A percentile compares a stretch with the other conserved stretches of the same genome.
These are phyloP conservation scores for Excoecaria cochinchinensis DNA, from an alignment of 345 rosid genomes.

Conservation along the genomic window DNA sequence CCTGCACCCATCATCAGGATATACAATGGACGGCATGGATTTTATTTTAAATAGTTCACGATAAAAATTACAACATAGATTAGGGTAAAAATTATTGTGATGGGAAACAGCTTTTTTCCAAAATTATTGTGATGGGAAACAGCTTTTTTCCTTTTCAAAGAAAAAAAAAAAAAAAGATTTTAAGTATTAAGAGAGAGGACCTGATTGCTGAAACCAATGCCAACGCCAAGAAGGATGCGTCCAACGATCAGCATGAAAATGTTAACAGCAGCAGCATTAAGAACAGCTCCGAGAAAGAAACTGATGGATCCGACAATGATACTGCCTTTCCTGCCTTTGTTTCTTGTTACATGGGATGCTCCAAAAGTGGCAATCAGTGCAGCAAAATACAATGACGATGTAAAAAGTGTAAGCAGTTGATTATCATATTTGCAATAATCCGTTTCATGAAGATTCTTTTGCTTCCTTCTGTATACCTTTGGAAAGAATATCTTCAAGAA, in stretches of 20 bases:
- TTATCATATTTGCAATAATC: conserved; percentile 51
- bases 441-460: conserved; percentile 26
- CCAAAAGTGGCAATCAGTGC: conserved; percentile 46
- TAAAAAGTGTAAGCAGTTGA: conserved; percentile 39
- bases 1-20: conserved; percentile 33
- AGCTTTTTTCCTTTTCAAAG: too few relatives aligned
- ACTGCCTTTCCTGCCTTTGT: conserved; percentile 40
- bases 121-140: too few relatives aligned
- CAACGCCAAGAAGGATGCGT: conserved; percentile 45
- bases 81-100: too few relatives aligned
- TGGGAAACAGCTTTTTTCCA: too few relatives aligned
- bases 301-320: conserved; percentile 42
- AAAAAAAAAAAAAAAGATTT: not conserved
- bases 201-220: conserved; percentile 57
- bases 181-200: not conserved
- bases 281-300: conserved; percentile 44
- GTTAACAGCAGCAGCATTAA: conserved; percentile 41
- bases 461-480: conserved; percentile 24
- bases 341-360: conserved; percentile 44
- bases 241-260: conserved; percentile 52
- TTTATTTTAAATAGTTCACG: too few relatives aligned
- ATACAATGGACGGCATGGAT: too few relatives aligned
- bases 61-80: too few relatives aligned
- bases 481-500: conserved; percentile 35
- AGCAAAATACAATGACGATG: conserved; percentile 58